phyloP scores from a whole-genome alignment of 768 basidiomycete species.

The Lactarius evosmus region DNA sequence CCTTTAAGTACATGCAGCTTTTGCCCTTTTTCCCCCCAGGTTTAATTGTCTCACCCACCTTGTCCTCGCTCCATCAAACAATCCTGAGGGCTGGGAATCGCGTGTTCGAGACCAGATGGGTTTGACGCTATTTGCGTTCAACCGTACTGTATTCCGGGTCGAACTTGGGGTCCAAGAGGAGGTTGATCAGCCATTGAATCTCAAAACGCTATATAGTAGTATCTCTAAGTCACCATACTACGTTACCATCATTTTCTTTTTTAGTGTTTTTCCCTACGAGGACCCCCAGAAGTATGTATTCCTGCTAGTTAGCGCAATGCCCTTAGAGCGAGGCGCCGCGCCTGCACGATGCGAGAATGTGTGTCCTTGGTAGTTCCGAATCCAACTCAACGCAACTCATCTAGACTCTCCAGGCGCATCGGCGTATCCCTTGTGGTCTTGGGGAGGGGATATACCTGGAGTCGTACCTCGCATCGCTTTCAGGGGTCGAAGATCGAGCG shows the following conservation, averaged over 20 bases:
- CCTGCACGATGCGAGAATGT: not conserved
- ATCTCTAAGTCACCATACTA: too few species aligned
- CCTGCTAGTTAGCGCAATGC: not conserved
- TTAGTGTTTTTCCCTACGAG: not conserved
- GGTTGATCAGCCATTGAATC: conserved; percentile 19
- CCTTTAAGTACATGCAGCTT: conserved; percentile 52
- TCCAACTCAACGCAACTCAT: not conserved
- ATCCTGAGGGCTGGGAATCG: conserved; percentile 71
- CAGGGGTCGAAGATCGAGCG: too few species aligned
- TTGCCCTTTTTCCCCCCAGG: not conserved
- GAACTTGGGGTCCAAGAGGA: conserved; percentile 36
- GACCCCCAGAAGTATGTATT: not conserved
- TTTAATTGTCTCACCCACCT: not conserved
- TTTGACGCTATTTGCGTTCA: conserved; percentile 56
- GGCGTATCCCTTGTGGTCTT: too few species aligned
- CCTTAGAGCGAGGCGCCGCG: not conserved
- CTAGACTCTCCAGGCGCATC: too few species aligned
- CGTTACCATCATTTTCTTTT: too few species aligned
- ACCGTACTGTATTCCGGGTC: conserved; percentile 37
- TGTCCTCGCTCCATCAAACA: too few species aligned
- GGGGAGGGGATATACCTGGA: too few species aligned
- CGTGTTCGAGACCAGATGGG: conserved; percentile 51
- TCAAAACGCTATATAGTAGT: too few species aligned
- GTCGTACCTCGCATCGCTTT: too few species aligned
- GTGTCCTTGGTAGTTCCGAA: not conserved